phyloP scores from a whole-genome alignment of 164 flowering plant species.

The Annona cherimola region DNA sequence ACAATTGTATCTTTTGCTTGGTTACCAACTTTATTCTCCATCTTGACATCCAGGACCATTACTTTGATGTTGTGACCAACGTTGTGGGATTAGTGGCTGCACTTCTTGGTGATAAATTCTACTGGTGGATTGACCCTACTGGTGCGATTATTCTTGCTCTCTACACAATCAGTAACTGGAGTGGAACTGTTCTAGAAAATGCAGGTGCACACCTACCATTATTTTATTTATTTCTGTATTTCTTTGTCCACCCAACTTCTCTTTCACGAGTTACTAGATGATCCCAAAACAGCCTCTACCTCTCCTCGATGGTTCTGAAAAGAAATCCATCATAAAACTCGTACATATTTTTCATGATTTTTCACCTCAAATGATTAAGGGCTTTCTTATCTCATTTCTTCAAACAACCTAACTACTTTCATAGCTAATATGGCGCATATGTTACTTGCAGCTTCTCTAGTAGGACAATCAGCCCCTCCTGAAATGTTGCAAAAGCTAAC shows the following conservation, averaged over 20 bases:
- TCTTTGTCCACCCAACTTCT: too few species aligned
- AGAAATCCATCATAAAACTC: too few species aligned
- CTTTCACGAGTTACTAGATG: too few species aligned
- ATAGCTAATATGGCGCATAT: background rate
- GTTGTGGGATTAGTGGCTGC: constrained; percentile 66
- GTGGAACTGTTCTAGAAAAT: constrained; percentile 71
- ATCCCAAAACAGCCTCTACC: too few species aligned
- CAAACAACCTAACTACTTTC: background rate
- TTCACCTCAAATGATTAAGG: background rate
- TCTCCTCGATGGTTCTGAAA: too few species aligned
- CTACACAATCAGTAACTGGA: constrained; percentile 67
- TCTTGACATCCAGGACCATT: constrained; percentile 54
- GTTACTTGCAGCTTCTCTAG: constrained; percentile 42
- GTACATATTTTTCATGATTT: too few species aligned
- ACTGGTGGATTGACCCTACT: constrained; percentile 74
- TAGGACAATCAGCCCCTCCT: constrained; percentile 78
- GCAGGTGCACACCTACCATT: constrained; percentile 38
- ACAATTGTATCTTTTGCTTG: background rate
- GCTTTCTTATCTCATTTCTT: background rate
- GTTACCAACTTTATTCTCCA: background rate
- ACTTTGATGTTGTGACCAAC: constrained; percentile 72
- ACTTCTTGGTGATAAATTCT: constrained; percentile 58
- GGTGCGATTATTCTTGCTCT: constrained; percentile 65
- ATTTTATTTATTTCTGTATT: too few species aligned
- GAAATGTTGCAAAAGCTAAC: constrained; percentile 69